These are phyloP conservation scores for Magnaporthiopsis poae DNA, from an alignment of 2,329 filamentous ascomycete species.

Conservation along the genomic window DNA sequence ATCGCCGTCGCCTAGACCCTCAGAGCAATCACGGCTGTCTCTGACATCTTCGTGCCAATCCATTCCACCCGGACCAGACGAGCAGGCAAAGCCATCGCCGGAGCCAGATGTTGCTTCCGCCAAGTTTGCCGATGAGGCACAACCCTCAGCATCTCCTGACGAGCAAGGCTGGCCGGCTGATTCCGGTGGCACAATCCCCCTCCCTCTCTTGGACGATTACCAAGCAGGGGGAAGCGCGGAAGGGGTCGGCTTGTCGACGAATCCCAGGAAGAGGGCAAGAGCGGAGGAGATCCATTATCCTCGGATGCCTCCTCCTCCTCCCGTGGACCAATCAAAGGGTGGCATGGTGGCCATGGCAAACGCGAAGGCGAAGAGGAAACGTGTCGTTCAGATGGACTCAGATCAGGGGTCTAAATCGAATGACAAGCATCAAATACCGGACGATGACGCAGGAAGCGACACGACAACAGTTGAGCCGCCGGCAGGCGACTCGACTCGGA, in stretches of 20 bases:
- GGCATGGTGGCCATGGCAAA: not conserved
- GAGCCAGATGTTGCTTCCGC: not conserved
- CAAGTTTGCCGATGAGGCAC: not conserved
- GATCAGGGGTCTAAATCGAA: not conserved
- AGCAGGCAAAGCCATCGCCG: too few species aligned
- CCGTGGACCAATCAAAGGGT: not conserved
- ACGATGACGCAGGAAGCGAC: not conserved
- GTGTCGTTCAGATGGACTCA: too few species aligned
- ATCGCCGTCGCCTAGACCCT: too few species aligned
- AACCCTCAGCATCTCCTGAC: not conserved
- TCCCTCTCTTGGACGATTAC: not conserved
- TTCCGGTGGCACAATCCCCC: not conserved
- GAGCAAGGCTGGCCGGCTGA: not conserved
- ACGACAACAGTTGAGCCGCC: not conserved
- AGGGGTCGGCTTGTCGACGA: not conserved
- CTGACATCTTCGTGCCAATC: not conserved
- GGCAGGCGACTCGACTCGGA: not conserved
- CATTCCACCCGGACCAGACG: not conserved
- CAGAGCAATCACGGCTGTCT: not conserved
- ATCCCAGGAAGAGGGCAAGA: not conserved
- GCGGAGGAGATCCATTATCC: not conserved
- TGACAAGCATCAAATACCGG: not conserved
- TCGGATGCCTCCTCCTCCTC: not conserved
- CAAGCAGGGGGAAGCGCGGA: not conserved
- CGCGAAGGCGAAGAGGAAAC: not conserved